These are phyloP conservation scores for Straminergon stramineum DNA, from an alignment of 225 moss, liverwort and hornwort genomes.

Conservation along the genomic window DNA sequence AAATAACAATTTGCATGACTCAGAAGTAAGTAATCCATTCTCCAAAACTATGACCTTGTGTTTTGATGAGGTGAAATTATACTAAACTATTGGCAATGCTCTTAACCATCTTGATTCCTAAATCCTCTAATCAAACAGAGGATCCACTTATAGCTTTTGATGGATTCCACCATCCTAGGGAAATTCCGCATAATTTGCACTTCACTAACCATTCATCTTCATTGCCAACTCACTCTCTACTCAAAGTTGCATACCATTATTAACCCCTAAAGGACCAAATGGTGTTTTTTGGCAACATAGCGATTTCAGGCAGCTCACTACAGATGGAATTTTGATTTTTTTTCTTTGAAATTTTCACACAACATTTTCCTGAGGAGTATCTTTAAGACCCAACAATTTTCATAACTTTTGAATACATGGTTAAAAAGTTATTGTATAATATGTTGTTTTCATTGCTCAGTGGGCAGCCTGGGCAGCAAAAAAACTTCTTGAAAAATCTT, in stretches of 20 bases:
- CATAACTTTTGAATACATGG: no score
- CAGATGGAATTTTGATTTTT: no score
- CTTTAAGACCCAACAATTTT: no score
- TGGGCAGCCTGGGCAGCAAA: no score
- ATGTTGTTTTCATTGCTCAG: no score
- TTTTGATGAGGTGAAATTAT: not conserved
- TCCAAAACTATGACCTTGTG: fast-evolving
- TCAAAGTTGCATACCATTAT: not conserved
- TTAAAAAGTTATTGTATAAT: no score
- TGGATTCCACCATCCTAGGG: fast-evolving
- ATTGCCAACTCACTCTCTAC: not conserved
- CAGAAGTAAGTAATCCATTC: not conserved
- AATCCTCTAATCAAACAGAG: not conserved
- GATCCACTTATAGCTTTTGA: fast-evolving
- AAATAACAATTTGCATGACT: not conserved
- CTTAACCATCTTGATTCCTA: not conserved
- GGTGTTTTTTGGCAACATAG: no score
- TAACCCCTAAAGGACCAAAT: no score
- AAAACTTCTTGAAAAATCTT: no score
- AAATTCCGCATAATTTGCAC: fast-evolving
- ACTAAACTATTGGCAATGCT: fast-evolving
- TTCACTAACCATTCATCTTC: not conserved
- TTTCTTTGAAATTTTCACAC: no score
- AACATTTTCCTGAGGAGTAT: no score
- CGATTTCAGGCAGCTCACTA: no score